A percentile compares a stretch with the other conserved stretches of the same genome.
These are phyloP conservation scores for Rasamsonia emersonii DNA, from an alignment of 2,329 filamentous ascomycete genomes.

Conservation along the genomic window DNA sequence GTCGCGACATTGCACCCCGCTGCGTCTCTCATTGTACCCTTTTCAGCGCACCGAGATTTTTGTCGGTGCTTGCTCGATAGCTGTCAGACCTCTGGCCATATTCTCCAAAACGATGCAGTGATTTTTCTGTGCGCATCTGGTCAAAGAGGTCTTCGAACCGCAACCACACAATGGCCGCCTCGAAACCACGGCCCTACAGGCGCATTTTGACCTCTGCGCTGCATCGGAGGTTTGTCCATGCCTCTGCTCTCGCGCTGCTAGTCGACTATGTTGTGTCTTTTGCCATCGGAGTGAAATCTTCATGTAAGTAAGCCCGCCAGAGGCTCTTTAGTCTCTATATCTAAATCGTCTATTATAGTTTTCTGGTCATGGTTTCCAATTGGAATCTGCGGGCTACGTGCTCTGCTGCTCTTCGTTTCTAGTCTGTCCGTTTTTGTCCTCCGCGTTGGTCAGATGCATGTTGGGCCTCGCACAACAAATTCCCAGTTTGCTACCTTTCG, in stretches of 20 bases:
- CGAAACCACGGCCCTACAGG: slow-evolving; percentile 53
- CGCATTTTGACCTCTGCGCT: slow-evolving; percentile 85
- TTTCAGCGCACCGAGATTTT: background rate
- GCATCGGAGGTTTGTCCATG: slow-evolving; percentile 76
- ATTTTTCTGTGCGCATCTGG: slow-evolving; percentile 11
- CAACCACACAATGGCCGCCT: slow-evolving; percentile 27
- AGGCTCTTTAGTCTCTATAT: too few relatives aligned
- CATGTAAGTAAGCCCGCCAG: slow-evolving; percentile 47
- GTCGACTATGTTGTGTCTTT: slow-evolving; percentile 68
- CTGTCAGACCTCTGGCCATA: background rate
- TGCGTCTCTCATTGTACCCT: background rate
- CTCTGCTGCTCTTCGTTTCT: slow-evolving; percentile 65
- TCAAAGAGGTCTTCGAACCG: slow-evolving; percentile 12
- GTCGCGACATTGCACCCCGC: background rate
- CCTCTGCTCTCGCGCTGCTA: slow-evolving; percentile 58
- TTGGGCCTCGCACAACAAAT: slow-evolving; percentile 61
- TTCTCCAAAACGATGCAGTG: slow-evolving; percentile 14
- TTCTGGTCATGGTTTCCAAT: slow-evolving; percentile 84
- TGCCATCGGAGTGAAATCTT: slow-evolving; percentile 59
- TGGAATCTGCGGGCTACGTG: slow-evolving; percentile 64
- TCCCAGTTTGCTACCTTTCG: slow-evolving; percentile 59
- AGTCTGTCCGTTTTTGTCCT: slow-evolving; percentile 72
- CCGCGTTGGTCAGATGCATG: slow-evolving; percentile 74
- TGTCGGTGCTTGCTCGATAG: background rate
- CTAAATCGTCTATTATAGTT: slow-evolving; percentile 50